Percentiles rank a stretch among this genome's conserved stretches.
Evolutionary conservation across 2,329 filamentous ascomycete species (phyloP).

Genomic region (Talaromyces sp.): DNA sequence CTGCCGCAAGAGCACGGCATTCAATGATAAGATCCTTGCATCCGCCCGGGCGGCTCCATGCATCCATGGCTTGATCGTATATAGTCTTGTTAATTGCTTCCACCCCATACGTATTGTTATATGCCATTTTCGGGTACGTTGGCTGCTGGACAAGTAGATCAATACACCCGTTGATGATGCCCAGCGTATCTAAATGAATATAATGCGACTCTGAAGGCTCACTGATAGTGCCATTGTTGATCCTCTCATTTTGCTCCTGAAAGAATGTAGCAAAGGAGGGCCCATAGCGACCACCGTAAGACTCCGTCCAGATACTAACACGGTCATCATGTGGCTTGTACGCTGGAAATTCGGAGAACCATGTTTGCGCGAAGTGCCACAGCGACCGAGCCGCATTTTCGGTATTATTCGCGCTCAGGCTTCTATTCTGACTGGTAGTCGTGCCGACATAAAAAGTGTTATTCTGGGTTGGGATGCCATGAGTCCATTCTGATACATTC

Average conservation of each 20-base stretch:
- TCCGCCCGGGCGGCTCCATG: slow-evolving; percentile 51
- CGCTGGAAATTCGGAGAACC: slow-evolving; percentile 64
- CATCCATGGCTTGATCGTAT: slow-evolving; percentile 50
- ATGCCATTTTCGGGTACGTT: slow-evolving; percentile 55
- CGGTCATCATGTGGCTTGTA: slow-evolving; percentile 62
- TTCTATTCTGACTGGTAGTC: slow-evolving; percentile 50
- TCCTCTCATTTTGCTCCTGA: slow-evolving; percentile 47
- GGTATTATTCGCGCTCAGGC: slow-evolving; percentile 53
- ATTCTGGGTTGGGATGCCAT: slow-evolving; percentile 50
- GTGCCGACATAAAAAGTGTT: slow-evolving; percentile 57
- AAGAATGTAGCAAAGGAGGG: slow-evolving; percentile 45
- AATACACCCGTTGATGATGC: slow-evolving; percentile 61
- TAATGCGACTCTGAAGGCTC: slow-evolving; percentile 31
- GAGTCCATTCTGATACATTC: slow-evolving; percentile 29
- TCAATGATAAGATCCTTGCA: slow-evolving; percentile 57
- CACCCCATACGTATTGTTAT: slow-evolving; percentile 64
- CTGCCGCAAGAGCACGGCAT: slow-evolving; percentile 52
- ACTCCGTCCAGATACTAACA: slow-evolving; percentile 50
- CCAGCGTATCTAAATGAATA: slow-evolving; percentile 55
- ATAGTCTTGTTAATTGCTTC: slow-evolving; percentile 53
- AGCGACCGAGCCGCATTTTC: slow-evolving; percentile 57
- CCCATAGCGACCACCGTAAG: slow-evolving; percentile 50
- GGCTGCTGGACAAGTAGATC: slow-evolving; percentile 54
- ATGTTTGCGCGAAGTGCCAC: slow-evolving; percentile 64
- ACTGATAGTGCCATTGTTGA: slow-evolving; percentile 34